Evolutionary conservation across 768 basidiomycete species (phyloP).

Genomic region (Exidia glandulosa): DNA sequence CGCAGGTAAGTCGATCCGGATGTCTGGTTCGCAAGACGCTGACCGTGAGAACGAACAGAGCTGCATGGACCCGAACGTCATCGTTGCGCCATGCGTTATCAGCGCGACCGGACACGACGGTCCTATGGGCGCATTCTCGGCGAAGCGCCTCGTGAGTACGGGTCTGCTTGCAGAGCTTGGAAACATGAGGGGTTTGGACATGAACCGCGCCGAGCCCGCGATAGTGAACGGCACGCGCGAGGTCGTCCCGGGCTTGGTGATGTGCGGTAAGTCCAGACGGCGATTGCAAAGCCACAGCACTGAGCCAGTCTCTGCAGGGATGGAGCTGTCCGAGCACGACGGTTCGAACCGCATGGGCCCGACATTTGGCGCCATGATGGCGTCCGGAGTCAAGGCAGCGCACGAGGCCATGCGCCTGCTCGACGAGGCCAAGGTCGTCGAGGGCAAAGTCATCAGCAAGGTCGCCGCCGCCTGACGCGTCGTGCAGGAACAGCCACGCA

Average conservation of each 20-base stretch:
- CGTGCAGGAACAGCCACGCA: background rate
- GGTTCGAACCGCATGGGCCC: conserved; percentile 69
- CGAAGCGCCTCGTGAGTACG: conserved; percentile 65
- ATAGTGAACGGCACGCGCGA: conserved; percentile 71
- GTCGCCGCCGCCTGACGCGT: background rate
- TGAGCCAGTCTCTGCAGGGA: conserved; percentile 34
- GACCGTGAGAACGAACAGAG: background rate
- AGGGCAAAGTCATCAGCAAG: conserved; percentile 42
- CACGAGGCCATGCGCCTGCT: conserved; percentile 48
- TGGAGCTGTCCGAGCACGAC: conserved; percentile 77
- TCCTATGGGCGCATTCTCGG: conserved; percentile 72
- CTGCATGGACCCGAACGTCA: conserved; percentile 62
- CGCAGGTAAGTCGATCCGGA: conserved; percentile 31
- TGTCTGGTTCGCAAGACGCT: background rate
- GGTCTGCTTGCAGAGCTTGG: conserved; percentile 66
- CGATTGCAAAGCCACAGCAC: background rate
- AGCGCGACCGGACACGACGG: conserved; percentile 71
- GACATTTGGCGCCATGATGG: conserved; percentile 75
- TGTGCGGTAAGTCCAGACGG: conserved; percentile 43
- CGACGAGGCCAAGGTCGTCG: conserved; percentile 36
- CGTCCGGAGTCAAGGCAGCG: conserved; percentile 61
- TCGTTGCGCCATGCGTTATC: conserved; percentile 66
- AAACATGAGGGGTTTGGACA: conserved; percentile 72
- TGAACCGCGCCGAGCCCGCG: conserved; percentile 74
- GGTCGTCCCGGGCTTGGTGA: conserved; percentile 62